Conservation (phyloP, 768 basidiomycete genomes). For the Leccinum obscurum region DNA sequence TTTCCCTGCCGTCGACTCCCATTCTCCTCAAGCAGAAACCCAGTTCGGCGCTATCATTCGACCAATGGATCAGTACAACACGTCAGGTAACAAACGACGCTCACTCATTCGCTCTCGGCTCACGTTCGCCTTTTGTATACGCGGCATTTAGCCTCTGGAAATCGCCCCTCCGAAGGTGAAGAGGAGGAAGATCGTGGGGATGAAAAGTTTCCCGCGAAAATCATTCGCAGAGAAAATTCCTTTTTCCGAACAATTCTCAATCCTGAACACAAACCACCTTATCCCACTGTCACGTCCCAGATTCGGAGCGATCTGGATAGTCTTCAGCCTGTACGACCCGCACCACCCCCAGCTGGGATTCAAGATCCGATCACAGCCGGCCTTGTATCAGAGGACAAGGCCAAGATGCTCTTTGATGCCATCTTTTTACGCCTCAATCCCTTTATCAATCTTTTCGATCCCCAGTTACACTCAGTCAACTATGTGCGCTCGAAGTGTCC, state of each 20-base stretch:
- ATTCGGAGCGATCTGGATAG: conserved; percentile 37
- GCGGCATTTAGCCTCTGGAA: conserved; percentile 23
- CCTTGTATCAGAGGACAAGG: conserved; percentile 68
- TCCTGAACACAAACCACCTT: conserved; percentile 54
- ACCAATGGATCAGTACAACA: conserved; percentile 30
- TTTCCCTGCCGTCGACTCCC: conserved; percentile 34
- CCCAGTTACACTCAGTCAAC: conserved; percentile 73
- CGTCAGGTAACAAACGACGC: conserved; percentile 26
- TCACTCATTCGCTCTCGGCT: conserved; percentile 1
- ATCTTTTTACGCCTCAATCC: conserved; percentile 85
- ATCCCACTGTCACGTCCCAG: conserved; percentile 28
- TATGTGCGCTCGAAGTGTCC: conserved; percentile 82
- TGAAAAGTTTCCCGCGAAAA: conserved; percentile 72
- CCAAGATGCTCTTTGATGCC: conserved; percentile 70
- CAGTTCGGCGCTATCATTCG: conserved; percentile 33
- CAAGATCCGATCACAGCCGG: conserved; percentile 74
- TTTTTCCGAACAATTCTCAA: conserved; percentile 86
- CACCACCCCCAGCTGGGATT: conserved; percentile 40
- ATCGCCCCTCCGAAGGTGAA: conserved; percentile 40
- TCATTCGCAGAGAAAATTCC: conserved; percentile 75
- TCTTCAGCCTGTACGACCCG: conserved; percentile 36
- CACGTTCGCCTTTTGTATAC: conserved; percentile 2
- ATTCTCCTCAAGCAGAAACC: conserved; percentile 24
- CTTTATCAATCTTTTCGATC: conserved; percentile 88
- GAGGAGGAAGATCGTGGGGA: conserved; percentile 63